phyloP scores from a whole-genome alignment of 148 eudicot genomes.

The Gaultheria prostrata region DNA sequence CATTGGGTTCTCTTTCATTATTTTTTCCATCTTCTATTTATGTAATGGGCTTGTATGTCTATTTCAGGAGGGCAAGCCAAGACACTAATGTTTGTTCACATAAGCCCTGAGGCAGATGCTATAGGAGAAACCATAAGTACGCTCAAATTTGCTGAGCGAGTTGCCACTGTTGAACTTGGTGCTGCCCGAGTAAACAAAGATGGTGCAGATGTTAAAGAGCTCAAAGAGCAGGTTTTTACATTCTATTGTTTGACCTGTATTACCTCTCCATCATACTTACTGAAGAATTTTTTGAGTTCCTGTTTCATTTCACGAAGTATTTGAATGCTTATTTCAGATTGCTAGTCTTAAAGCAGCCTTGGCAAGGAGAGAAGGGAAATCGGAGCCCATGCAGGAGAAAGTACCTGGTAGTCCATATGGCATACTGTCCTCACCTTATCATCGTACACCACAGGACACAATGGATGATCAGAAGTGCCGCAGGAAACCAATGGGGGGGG shows the following conservation, averaged over 20 bases:
- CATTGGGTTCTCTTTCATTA: background rate
- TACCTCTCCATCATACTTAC: background rate
- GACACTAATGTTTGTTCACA: constrained; percentile 98
- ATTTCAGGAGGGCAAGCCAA: constrained; percentile 91
- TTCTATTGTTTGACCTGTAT: constrained; percentile 1
- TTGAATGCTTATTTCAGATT: constrained; percentile 42
- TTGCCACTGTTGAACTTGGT: constrained; percentile 96
- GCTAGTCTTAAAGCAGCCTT: constrained; percentile 86
- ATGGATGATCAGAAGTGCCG: constrained; percentile 33
- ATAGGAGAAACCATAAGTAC: constrained; percentile 93
- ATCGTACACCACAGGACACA: constrained; percentile 30
- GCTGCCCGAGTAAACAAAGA: constrained; percentile 91
- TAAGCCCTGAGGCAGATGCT: constrained; percentile 93
- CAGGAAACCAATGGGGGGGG: constrained; percentile 73
- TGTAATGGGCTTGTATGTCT: constrained; percentile 13
- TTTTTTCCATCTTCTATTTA: background rate
- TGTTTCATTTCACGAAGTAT: background rate
- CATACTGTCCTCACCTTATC: constrained; percentile 42
- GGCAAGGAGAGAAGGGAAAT: constrained; percentile 69
- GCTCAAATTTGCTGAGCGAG: constrained; percentile 96
- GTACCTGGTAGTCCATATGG: constrained; percentile 48
- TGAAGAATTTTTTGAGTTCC: background rate
- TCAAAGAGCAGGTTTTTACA: constrained; percentile 77
- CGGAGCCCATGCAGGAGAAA: constrained; percentile 36
- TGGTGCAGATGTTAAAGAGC: constrained; percentile 80